Percentiles rank a stretch among this genome's conserved stretches.
phyloP scores from a whole-genome alignment of 345 rosid species.

The Eucalyptus virginea region DNA sequence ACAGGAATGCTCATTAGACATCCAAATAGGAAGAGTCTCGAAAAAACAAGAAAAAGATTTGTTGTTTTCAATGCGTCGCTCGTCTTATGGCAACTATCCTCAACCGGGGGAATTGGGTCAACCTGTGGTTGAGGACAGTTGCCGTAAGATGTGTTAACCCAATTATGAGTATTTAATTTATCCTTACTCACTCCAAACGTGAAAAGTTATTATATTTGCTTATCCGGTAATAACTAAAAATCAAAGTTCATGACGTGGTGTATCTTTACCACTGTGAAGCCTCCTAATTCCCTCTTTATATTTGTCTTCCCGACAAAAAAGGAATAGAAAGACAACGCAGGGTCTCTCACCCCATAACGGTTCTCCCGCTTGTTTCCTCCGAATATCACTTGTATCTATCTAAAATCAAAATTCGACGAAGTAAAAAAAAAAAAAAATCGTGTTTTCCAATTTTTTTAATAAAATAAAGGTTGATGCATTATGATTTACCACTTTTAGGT shows the following conservation, averaged over 20 bases:
- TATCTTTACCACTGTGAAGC: too few species aligned
- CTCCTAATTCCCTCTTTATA: too few species aligned
- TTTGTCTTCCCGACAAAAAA: too few species aligned
- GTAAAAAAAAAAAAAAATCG: neutral
- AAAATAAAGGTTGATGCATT: neutral
- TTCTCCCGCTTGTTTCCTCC: too few species aligned
- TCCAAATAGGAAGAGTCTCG: neutral
- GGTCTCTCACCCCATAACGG: too few species aligned
- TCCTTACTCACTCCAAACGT: accelerated
- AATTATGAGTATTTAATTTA: too few species aligned
- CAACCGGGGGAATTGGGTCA: too few species aligned
- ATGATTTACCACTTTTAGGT: neutral
- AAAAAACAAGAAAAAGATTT: neutral
- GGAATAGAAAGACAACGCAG: accelerated
- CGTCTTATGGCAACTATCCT: neutral
- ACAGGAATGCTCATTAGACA: neutral
- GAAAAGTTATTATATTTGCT: accelerated
- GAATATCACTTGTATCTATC: too few species aligned
- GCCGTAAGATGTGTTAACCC: too few species aligned
- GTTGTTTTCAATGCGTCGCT: neutral
- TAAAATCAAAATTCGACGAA: neutral
- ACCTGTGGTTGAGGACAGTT: too few species aligned
- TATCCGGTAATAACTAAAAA: too few species aligned
- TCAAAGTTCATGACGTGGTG: too few species aligned
- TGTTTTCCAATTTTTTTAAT: neutral